Evolutionary conservation across 305 asterid species (phyloP).

Genomic region (Coffea humblotiana): DNA sequence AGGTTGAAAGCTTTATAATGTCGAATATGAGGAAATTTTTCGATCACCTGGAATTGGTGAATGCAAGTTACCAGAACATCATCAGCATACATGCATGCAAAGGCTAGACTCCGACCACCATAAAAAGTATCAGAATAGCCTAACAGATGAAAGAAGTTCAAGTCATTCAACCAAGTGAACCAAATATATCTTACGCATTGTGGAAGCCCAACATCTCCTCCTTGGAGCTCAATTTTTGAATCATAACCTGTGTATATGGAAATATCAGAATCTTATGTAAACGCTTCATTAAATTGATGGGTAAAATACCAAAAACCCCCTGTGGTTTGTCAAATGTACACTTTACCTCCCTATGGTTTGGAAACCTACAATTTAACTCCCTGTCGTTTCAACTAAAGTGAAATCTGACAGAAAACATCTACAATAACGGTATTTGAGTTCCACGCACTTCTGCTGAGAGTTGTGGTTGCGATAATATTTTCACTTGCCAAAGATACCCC

Average conservation of each 20-base stretch:
- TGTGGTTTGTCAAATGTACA: no score
- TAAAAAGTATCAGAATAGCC: not conserved
- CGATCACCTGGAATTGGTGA: constrained; percentile 49
- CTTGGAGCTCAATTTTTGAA: constrained; percentile 54
- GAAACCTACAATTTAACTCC: no score
- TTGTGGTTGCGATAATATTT: no score
- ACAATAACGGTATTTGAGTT: no score
- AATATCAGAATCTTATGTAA: constrained; percentile 5
- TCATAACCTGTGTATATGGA: constrained; percentile 59
- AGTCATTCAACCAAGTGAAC: not conserved
- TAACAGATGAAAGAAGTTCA: not conserved
- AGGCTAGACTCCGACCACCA: not conserved
- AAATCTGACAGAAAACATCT: no score
- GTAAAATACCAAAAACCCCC: no score
- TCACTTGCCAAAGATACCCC: no score
- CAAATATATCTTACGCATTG: constrained; percentile 47
- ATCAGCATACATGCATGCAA: not conserved
- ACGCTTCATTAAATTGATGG: not conserved
- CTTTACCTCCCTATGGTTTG: no score
- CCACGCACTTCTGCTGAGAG: no score
- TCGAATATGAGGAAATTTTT: constrained; percentile 77
- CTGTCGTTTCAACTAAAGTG: no score
- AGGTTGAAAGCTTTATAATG: constrained; percentile 58
- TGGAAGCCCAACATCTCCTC: constrained; percentile 52
- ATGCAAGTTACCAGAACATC: constrained; percentile 5